Conservation (phyloP, 2,329 filamentous ascomycete species). For the Thyridium curvatum region DNA sequence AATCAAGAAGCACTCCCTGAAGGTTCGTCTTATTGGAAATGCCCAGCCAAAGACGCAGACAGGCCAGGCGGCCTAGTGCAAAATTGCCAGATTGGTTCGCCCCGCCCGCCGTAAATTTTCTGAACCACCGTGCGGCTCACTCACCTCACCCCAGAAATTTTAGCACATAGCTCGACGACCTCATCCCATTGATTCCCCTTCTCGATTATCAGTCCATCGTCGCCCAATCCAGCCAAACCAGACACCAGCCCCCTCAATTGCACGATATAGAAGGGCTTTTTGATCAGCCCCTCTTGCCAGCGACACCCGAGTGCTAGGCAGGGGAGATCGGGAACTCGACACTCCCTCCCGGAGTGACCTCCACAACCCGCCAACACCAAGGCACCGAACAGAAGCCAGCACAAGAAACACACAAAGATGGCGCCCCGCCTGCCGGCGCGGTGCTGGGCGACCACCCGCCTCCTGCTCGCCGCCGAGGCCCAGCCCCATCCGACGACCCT, state of each 20-base stretch:
- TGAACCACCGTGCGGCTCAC: slow-evolving; percentile 1
- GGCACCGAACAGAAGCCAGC: not conserved
- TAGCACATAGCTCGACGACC: not conserved
- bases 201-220: not conserved
- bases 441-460: slow-evolving; percentile 17
- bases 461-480: slow-evolving; percentile 15
- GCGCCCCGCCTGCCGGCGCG: slow-evolving; percentile 24
- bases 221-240: too few relatives aligned
- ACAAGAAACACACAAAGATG: slow-evolving; percentile 15
- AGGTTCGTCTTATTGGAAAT: too few relatives aligned
- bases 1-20: not conserved
- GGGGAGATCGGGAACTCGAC: too few relatives aligned
- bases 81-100: not conserved
- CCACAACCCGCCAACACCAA: not conserved
- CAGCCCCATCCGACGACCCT: slow-evolving; percentile 24
- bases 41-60: too few relatives aligned
- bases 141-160: slow-evolving; percentile 6
- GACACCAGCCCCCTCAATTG: too few relatives aligned
- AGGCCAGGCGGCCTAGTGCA: not conserved
- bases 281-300: too few relatives aligned
- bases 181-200: not conserved
- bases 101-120: slow-evolving; percentile 1
- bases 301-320: too few relatives aligned
- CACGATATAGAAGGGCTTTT: too few relatives aligned
- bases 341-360: too few relatives aligned